Evolutionary conservation across 208 protist genomes (phyloP).

Genomic region (Trichomonas vaginalis): DNA sequence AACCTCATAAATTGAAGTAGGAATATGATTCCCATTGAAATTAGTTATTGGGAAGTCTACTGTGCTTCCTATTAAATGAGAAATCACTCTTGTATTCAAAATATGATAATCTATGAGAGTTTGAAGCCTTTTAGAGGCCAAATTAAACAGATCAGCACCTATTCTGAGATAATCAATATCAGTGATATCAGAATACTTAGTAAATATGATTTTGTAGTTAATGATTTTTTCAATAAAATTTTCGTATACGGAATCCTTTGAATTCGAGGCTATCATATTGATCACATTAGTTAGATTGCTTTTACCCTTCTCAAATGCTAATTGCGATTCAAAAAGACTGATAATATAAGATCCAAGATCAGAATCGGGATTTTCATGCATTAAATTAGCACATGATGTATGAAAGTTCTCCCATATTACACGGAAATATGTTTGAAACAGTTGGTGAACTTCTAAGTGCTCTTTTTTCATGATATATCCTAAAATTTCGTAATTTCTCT

Average conservation of each 20-base stretch:
- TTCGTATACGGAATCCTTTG: not conserved
- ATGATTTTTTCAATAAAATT: not conserved
- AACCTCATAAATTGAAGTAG: not conserved
- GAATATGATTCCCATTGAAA: not conserved
- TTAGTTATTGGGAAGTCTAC: not conserved
- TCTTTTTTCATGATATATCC: not conserved
- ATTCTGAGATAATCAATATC: not conserved
- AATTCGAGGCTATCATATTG: not conserved
- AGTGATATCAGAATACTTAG: not conserved
- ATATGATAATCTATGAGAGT: not conserved
- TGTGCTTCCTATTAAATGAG: not conserved
- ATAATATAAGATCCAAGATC: not conserved
- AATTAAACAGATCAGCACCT: not conserved
- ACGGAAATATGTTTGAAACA: not conserved
- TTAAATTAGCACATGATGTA: not conserved
- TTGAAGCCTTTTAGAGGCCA: not conserved
- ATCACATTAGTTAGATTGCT: not conserved
- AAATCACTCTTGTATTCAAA: not conserved
- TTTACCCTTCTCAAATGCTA: not conserved
- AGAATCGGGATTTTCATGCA: not conserved
- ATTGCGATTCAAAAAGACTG: not conserved
- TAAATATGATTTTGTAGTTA: not conserved
- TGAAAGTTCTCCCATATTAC: not conserved
- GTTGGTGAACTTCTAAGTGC: not conserved
- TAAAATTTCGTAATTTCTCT: not conserved